Evolutionary conservation across 2,329 filamentous ascomycete species (phyloP), one percentile per base, ranked within the genome.

Genomic region (Fusarium guadeloupense): DNA sequence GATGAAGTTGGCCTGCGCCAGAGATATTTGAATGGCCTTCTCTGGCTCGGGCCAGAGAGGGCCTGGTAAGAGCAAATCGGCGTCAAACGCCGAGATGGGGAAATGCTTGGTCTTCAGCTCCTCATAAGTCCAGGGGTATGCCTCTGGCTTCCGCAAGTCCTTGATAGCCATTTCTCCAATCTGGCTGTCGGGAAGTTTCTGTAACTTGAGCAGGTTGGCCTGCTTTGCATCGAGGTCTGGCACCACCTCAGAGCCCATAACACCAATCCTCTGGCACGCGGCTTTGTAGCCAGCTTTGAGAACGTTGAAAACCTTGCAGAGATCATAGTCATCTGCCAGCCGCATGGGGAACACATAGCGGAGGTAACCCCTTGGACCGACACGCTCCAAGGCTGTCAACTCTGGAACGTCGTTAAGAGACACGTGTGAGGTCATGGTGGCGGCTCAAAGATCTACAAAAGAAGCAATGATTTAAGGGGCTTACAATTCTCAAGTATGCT

Each of bases 291-390:
- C 53, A 5, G 10, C 9, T 20, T 45, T 34, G 1, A 63, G 35
- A 14, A 51, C 20, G 0, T 21, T 16, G 1, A 51, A 23, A 16
- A 51, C 48, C 14, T 50, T 5, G 0, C 58, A 23, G 2, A 19
- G 37, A 20, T 51, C 30, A 12, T 45, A 54, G 16, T 42, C 33
- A 10, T 58, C 40, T 5, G 31, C 13, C 3, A 63, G 9, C 0
- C 43, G 47, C 17, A 53, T 47, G 3, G 53, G 42, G n/a, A 63
- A 61, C 2, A 63, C 40, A 31, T 61, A 63, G 9, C 57, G 57
- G 2, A 63, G 44, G 28, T 58, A 63, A 10, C 59, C 52, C 23
- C 48, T 40, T 23, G 59, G 59, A 0, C 59, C 52, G 20, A 56
- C 44, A 8, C 44, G 40, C 34, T 63, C 59, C 2, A 62, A 13